Conservation (phyloP, 768 basidiomycete genomes). For the Coprinellus aureogranulatus region DNA sequence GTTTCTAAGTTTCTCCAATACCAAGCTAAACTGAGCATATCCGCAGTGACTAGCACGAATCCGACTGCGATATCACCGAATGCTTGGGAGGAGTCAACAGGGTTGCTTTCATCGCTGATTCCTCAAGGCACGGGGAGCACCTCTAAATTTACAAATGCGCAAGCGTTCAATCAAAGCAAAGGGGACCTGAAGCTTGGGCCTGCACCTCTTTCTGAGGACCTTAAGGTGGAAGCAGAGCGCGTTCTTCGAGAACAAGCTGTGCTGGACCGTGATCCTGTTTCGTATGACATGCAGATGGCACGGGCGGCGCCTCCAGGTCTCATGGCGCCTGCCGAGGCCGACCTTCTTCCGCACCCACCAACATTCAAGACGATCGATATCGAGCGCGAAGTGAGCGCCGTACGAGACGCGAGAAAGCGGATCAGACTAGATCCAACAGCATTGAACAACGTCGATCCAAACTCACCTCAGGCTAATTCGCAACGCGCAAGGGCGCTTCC, state of each 20-base stretch:
- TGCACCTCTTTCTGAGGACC: constrained; percentile 72
- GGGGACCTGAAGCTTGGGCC: constrained; percentile 85
- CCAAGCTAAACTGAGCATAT: constrained; percentile 16
- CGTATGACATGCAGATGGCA: constrained; percentile 59
- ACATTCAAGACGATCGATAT: constrained; percentile 85
- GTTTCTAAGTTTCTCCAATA: too few relatives aligned
- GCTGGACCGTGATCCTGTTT: constrained; percentile 66
- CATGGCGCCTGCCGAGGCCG: constrained; percentile 61
- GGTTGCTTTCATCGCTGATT: constrained; percentile 75
- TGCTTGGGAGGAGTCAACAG: constrained; percentile 85
- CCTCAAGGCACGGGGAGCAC: constrained; percentile 56
- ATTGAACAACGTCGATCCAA: constrained; percentile 53
- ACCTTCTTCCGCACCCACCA: constrained; percentile 78
- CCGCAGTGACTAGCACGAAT: constrained; percentile 66
- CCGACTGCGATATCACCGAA: constrained; percentile 59
- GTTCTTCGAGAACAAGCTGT: constrained; percentile 78
- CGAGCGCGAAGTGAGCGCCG: constrained; percentile 83
- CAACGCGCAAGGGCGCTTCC: constrained; percentile 72
- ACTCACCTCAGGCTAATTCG: constrained; percentile 56
- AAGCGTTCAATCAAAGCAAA: constrained; percentile 72
- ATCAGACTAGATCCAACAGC: constrained; percentile 83
- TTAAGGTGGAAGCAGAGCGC: constrained; percentile 78
- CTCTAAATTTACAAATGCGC: constrained; percentile 54
- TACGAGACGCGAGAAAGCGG: constrained; percentile 87
- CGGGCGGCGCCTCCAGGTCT: constrained; percentile 56